Percentiles rank a stretch among this genome's conserved stretches.
phyloP scores from a whole-genome alignment of 352 stramenopile species.

The Poterioochromonas sp. region DNA sequence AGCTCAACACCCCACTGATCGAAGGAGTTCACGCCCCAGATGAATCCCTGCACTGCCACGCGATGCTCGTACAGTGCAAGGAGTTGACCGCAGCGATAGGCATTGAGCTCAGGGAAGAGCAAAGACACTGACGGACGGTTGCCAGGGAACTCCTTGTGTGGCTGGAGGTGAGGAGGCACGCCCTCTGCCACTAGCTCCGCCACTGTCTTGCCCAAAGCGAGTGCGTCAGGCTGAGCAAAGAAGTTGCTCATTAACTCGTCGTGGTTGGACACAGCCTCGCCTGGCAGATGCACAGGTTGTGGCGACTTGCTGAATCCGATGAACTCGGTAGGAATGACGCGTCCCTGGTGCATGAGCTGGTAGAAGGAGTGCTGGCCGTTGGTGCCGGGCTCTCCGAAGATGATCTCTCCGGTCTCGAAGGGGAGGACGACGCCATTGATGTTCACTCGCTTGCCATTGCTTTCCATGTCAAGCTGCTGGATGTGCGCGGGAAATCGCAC shows the following conservation, averaged over 20 bases:
- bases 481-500: slow-evolving; percentile 90
- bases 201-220: slow-evolving; percentile 88
- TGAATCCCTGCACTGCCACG: slow-evolving; percentile 82
- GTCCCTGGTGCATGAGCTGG: slow-evolving; percentile 93
- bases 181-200: slow-evolving; percentile 78
- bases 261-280: slow-evolving; percentile 86
- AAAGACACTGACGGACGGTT: slow-evolving; percentile 91
- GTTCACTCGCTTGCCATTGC: slow-evolving; percentile 93
- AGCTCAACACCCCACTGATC: slow-evolving; percentile 97
- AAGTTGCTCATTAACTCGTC: slow-evolving; percentile 99
- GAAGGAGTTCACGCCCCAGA: slow-evolving; percentile 91
- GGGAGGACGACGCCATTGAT: slow-evolving; percentile 80
- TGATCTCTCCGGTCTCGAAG: slow-evolving; percentile 86
- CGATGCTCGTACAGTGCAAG: slow-evolving; percentile 96
- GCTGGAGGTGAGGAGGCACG: slow-evolving; percentile 75
- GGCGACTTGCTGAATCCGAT: slow-evolving; percentile 84
- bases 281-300: slow-evolving; percentile 40
- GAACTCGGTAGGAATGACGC: slow-evolving; percentile 89
- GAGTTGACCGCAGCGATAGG: slow-evolving; percentile 86
- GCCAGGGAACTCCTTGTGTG: slow-evolving; percentile 91
- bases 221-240: slow-evolving; percentile 95
- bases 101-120: slow-evolving; percentile 78
- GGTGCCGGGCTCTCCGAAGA: slow-evolving; percentile 94
- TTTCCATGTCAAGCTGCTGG: slow-evolving; percentile 98
- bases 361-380: slow-evolving; percentile 98